phyloP scores from a whole-genome alignment of 192 early-diverging fungal species.

The Ramicandelaber brevisporus region DNA sequence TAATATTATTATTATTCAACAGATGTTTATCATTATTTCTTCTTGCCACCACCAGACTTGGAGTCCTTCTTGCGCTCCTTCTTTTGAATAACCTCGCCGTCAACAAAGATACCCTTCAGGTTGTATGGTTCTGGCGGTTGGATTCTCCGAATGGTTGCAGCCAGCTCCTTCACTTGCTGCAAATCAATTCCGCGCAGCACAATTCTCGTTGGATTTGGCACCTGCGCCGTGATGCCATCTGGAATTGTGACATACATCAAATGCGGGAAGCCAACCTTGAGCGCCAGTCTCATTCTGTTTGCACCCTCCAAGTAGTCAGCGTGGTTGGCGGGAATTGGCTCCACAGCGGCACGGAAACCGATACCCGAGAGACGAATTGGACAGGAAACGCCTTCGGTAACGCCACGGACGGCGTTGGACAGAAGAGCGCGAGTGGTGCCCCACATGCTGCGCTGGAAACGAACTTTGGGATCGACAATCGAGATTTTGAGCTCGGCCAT shows the following conservation, averaged over 20 bases:
- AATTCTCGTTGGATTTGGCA: slow-evolving; percentile 63
- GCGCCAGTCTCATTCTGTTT: slow-evolving; percentile 23
- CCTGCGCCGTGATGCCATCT: slow-evolving; percentile 37
- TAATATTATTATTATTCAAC: too few relatives aligned
- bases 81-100: slow-evolving; percentile 94
- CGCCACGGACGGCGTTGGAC: slow-evolving; percentile 64
- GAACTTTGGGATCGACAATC: slow-evolving; percentile 28
- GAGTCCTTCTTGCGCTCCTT: slow-evolving; percentile 96
- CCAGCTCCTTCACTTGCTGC: slow-evolving; percentile 66
- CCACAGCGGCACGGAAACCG: slow-evolving; percentile 73
- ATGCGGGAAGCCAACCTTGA: slow-evolving; percentile 80
- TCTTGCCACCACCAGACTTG: too few relatives aligned
- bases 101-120: slow-evolving; percentile 97
- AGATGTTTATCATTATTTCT: too few relatives aligned
- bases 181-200: slow-evolving; percentile 55
- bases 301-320: slow-evolving; percentile 3
- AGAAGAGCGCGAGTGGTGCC: slow-evolving; percentile 83
- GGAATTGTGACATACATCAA: slow-evolving; percentile 58
- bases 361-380: slow-evolving; percentile 75
- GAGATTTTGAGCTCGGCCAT: slow-evolving; percentile 21
- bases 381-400: slow-evolving; percentile 66
- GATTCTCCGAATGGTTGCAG: slow-evolving; percentile 71
- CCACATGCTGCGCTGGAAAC: slow-evolving; percentile 81
- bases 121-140: slow-evolving; percentile 95
- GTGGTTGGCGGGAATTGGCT: slow-evolving; percentile 4